A percentile compares a stretch with the other conserved stretches of the same genome.
Conservation (phyloP, 1,284 basidiomycete species). For the Ceratobasidium theobromae region DNA sequence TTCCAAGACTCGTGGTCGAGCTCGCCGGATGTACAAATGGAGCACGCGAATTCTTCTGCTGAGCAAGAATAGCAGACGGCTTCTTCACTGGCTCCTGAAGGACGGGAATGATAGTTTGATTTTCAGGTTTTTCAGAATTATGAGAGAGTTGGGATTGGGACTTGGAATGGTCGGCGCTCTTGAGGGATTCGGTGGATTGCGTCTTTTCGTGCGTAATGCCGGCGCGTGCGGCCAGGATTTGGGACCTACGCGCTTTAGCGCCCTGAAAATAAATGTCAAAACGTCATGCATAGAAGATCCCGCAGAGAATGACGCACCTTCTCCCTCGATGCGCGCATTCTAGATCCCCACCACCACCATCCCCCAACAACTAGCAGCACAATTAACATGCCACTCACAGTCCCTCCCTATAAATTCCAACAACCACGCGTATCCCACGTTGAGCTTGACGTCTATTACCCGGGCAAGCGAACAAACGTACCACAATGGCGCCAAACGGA, state of each 20-base stretch:
- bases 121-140: conserved; percentile 1
- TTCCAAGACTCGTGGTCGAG: conserved; percentile 8
- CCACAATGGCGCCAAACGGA: conserved; percentile 7
- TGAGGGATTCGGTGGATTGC: conserved; percentile 9
- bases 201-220: background rate
- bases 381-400: conserved; percentile 10
- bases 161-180: background rate
- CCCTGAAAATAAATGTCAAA: background rate
- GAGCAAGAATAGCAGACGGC: conserved; percentile 15
- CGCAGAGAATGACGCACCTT: background rate
- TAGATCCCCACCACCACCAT: conserved; percentile 27
- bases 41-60: background rate
- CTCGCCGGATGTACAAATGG: background rate
- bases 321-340: background rate
- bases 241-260: conserved; percentile 8
- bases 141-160: background rate
- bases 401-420: background rate
- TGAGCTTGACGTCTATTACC: background rate
- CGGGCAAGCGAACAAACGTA: background rate
- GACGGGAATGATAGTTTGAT: background rate
- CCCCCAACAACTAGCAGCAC: conserved; percentile 17
- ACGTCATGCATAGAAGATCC: background rate
- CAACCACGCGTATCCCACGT: background rate
- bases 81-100: background rate
- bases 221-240: background rate